Base-by-base conservation (phyloP, 2,329 filamentous ascomycete species). In the Ascomycota sp. region DNA sequence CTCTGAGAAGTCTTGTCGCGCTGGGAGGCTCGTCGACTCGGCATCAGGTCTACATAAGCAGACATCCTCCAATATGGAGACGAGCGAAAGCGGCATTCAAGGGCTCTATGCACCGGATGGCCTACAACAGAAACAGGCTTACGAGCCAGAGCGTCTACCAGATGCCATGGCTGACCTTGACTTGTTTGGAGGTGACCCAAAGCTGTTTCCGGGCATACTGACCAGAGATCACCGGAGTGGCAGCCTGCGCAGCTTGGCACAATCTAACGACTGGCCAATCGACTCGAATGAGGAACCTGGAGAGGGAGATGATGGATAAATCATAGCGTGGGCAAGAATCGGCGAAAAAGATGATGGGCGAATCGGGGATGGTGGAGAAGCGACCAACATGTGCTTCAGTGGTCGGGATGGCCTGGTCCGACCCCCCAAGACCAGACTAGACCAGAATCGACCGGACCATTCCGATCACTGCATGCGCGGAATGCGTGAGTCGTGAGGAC, bases 201-300 rank as follows among this genome's bases (percentile, higher is more conserved):
- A 62, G 40, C 70, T 81, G 40, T 78, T 81, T 41, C 78, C 78
- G 0, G 77, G 77, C 0, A 64, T 83, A 26, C 64, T 82, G 31
- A 60, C 62, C 11, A 54, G 64, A 35, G 60, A 60, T 25, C 51
- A 46, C 31, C 54, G 61, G 34, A 59, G 50, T 33, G 57, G 54
- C 30, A 64, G 62, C 35, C 42, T 46, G 25, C 45, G 51, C 25
- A 53, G 47, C 36, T 29, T 54, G 12, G 35, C 39, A 9, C 44
- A 47, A 34, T 38, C 38, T 6, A 39, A 38, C 26, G 46, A 49
- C 13, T 45, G 42, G 36, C 39, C 39, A 25, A 36, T 41, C 6
- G 37, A 41, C 32, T 40, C 37, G 25, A 38, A 35, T 25, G 37
- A 41, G 36, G 35, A 32, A 13, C 38, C 40, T 21, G 36, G 37